Conservation (phyloP, 2,329 filamentous ascomycete species). For the Fusarium abutilonis region DNA sequence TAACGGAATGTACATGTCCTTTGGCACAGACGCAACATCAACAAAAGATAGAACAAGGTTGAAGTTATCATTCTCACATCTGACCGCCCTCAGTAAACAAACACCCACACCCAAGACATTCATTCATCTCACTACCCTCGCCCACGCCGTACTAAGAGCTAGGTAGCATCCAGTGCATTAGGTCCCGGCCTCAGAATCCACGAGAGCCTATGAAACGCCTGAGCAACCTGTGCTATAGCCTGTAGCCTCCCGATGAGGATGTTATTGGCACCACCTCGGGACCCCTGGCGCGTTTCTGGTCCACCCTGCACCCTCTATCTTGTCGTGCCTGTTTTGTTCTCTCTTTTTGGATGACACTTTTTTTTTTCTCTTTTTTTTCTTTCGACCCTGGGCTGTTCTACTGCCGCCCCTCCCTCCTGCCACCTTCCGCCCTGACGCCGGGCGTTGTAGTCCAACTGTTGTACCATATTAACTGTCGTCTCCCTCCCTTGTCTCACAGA, state of each 20-base stretch:
- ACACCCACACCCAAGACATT: neutral
- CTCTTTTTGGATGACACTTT: neutral
- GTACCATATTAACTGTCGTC: slow-evolving; percentile 24
- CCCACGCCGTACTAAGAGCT: neutral
- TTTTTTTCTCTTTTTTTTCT: neutral
- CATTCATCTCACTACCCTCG: neutral
- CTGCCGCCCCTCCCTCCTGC: slow-evolving; percentile 22
- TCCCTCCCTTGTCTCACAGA: slow-evolving; percentile 27
- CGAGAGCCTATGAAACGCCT: slow-evolving; percentile 32
- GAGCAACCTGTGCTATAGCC: slow-evolving; percentile 1
- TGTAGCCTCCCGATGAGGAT: slow-evolving; percentile 34
- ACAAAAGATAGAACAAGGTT: neutral
- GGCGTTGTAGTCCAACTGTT: neutral
- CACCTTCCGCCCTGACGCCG: slow-evolving; percentile 3
- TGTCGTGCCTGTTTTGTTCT: neutral
- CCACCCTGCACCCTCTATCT: slow-evolving; percentile 1
- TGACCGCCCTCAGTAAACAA: slow-evolving; percentile 1
- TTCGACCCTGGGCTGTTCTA: neutral
- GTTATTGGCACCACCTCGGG: slow-evolving; percentile 24
- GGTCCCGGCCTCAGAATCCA: slow-evolving; percentile 34
- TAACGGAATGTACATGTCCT: too few species aligned
- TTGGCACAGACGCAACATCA: neutral
- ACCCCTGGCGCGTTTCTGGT: slow-evolving; percentile 17
- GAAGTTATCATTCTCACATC: neutral
- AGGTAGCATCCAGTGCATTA: slow-evolving; percentile 17